Evolutionary conservation across 805 yeast genomes (phyloP), one percentile per base, ranked within the genome.

Genomic region (Ogataea paraovalis): DNA sequence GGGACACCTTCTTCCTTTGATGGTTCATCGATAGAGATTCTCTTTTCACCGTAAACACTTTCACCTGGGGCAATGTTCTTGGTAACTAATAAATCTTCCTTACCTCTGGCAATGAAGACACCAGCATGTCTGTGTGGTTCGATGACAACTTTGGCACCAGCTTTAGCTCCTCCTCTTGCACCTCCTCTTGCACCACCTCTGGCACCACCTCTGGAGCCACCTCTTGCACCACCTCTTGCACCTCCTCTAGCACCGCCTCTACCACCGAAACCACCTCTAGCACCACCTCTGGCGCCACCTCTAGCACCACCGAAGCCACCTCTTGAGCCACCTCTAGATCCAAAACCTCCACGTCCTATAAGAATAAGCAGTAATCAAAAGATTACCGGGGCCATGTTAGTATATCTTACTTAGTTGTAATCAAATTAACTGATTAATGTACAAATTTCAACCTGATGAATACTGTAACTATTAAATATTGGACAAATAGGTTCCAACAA

Each of bases 41-140:
- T 83, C 83, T 94, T 94, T 77, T 94, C 99, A 66, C 98, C 98
- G 75, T 94, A 94, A 47, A 94, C 99, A 49, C 94, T 82, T 73
- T 92, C 99, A 72, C 99, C 99, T 65, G 99, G 98, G 41, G 97
- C 96, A 68, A 85, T 74, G 79, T 94, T 94, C 78, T 87, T 92
- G 65, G 99, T 94, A 55, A 94, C 96, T 65, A 94, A 80, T 69
- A 94, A 80, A 82, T 94, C 99, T 78, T 94, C 99, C 74, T 94
- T 94, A 72, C 99, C 99, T 78, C 98, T 89, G 70, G 98, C 99
- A 73, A 94, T 92, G 83, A 83, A 94, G 59, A 94, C 97, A 82
- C 95, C 99, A 46, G 91, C 96, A 69, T 94, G 98, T 77, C 97
- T 87, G 75, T 94, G 99, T 62, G 98, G 97, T 76, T 94, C 99